phyloP scores from a whole-genome alignment of 345 rosid species.

The Abelmoschus esculentus region DNA sequence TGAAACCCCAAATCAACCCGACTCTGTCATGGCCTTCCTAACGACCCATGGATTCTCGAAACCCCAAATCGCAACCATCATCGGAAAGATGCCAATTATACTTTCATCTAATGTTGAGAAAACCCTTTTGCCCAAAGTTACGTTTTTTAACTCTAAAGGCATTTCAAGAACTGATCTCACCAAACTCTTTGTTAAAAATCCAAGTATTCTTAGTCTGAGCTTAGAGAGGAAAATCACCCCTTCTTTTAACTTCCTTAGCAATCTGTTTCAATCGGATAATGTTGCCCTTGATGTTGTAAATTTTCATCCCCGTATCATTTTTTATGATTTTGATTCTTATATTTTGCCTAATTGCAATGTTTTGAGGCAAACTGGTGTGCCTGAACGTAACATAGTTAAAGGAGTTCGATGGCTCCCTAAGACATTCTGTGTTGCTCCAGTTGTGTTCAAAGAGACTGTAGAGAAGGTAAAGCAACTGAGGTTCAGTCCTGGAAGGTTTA shows the following conservation, averaged over 20 bases:
- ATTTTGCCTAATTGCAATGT: background rate
- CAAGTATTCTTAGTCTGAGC: background rate
- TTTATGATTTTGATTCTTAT: no score
- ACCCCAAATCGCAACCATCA: background rate
- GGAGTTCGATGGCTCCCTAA: background rate
- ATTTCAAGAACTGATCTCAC: constrained; percentile 12
- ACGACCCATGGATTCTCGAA: background rate
- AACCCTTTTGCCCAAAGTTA: background rate
- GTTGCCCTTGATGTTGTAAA: background rate
- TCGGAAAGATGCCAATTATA: background rate
- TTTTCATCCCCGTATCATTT: background rate
- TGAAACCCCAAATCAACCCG: background rate
- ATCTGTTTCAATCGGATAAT: constrained; percentile 7
- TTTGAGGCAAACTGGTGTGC: constrained; percentile 16
- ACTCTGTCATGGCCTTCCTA: background rate
- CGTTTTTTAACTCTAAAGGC: constrained; percentile 1
- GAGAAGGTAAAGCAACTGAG: constrained; percentile 15
- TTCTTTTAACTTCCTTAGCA: background rate
- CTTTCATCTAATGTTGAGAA: background rate
- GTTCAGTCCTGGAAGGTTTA: constrained; percentile 12
- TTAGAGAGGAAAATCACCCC: constrained; percentile 6
- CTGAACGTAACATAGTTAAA: background rate
- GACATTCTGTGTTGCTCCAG: background rate
- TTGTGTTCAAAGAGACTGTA: constrained; percentile 4
- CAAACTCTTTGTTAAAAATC: background rate